These are phyloP conservation scores for Raphanus hybrid DNA, from an alignment of 441 rosid genomes.

Conservation along the genomic window DNA sequence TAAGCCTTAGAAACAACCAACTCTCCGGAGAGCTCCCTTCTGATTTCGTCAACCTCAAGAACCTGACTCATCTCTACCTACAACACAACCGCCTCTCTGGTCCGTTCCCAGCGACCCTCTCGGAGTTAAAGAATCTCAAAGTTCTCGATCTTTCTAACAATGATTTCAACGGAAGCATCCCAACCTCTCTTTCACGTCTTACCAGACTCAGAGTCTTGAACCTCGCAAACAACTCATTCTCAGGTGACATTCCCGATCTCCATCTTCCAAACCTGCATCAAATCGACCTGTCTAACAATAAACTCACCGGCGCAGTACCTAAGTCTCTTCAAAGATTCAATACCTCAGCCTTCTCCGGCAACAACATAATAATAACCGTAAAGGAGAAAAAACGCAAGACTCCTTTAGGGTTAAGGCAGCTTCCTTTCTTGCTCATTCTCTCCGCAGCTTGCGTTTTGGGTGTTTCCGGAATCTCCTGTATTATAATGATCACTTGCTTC, in stretches of 20 bases:
- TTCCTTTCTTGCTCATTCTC: slow-evolving; percentile 62
- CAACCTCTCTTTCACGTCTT: not conserved
- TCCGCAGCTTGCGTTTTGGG: slow-evolving; percentile 50
- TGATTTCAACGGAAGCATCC: slow-evolving; percentile 54
- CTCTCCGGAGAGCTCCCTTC: slow-evolving; percentile 68
- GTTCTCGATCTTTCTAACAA: slow-evolving; percentile 79
- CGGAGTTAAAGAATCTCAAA: slow-evolving; percentile 61
- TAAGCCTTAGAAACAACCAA: slow-evolving; percentile 82
- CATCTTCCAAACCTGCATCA: slow-evolving; percentile 59
- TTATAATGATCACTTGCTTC: slow-evolving; percentile 57
- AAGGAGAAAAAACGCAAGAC: slow-evolving; percentile 46
- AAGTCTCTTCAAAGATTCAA: slow-evolving; percentile 67
- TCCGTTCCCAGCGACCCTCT: slow-evolving; percentile 57
- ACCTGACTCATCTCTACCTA: slow-evolving; percentile 71
- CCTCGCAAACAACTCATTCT: slow-evolving; percentile 73
- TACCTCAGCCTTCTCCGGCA: slow-evolving; percentile 63
- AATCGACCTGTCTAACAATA: slow-evolving; percentile 74
- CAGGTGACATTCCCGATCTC: slow-evolving; percentile 58
- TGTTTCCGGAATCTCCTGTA: slow-evolving; percentile 49
- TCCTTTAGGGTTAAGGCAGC: slow-evolving; percentile 56
- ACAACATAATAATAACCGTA: slow-evolving; percentile 42
- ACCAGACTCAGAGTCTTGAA: slow-evolving; percentile 39
- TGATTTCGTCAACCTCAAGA: slow-evolving; percentile 65
- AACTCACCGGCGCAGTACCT: slow-evolving; percentile 62
- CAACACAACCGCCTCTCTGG: slow-evolving; percentile 78